A percentile compares a stretch with the other conserved stretches of the same genome.
phyloP scores from a whole-genome alignment of 73 alveolate species.

The Diophrys appendiculata region DNA sequence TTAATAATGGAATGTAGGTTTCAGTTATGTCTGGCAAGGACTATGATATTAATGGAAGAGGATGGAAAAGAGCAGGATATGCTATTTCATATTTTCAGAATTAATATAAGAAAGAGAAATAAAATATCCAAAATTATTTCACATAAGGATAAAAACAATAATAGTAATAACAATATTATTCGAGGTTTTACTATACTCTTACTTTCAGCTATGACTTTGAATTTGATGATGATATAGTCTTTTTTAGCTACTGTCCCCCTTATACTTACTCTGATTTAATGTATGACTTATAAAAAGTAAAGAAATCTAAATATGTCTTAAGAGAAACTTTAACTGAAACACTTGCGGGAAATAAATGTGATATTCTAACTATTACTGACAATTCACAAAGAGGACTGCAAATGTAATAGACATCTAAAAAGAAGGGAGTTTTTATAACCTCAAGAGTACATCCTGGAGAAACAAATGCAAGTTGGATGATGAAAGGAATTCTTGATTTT shows the following conservation, averaged over 20 bases:
- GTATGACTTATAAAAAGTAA: slow-evolving; percentile 57
- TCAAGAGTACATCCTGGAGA: slow-evolving; percentile 88
- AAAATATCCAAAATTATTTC: slow-evolving; percentile 3
- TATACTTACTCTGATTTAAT: slow-evolving; percentile 79
- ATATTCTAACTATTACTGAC: slow-evolving; percentile 56
- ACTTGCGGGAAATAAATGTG: slow-evolving; percentile 69
- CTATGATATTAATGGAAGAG: slow-evolving; percentile 46
- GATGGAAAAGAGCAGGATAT: slow-evolving; percentile 62
- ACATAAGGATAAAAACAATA: not conserved
- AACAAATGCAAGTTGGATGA: slow-evolving; percentile 70
- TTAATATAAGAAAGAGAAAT: slow-evolving; percentile 7
- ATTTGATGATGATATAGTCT: slow-evolving; percentile 77
- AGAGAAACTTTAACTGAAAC: slow-evolving; percentile 57
- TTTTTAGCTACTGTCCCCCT: slow-evolving; percentile 84
- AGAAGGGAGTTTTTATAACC: slow-evolving; percentile 69
- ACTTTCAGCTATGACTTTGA: slow-evolving; percentile 71
- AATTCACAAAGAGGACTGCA: slow-evolving; percentile 3
- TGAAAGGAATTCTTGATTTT: slow-evolving; percentile 76
- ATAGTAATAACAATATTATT: slow-evolving; percentile 1
- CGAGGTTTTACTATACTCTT: slow-evolving; percentile 77
- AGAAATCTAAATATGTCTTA: slow-evolving; percentile 12
- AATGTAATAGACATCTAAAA: slow-evolving; percentile 19
- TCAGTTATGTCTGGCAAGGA: slow-evolving; percentile 78
- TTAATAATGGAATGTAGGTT: slow-evolving; percentile 94
- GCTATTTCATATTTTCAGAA: slow-evolving; percentile 47